phyloP scores from a whole-genome alignment of 192 early-diverging fungal species.

The Haplosporangium gracile region DNA sequence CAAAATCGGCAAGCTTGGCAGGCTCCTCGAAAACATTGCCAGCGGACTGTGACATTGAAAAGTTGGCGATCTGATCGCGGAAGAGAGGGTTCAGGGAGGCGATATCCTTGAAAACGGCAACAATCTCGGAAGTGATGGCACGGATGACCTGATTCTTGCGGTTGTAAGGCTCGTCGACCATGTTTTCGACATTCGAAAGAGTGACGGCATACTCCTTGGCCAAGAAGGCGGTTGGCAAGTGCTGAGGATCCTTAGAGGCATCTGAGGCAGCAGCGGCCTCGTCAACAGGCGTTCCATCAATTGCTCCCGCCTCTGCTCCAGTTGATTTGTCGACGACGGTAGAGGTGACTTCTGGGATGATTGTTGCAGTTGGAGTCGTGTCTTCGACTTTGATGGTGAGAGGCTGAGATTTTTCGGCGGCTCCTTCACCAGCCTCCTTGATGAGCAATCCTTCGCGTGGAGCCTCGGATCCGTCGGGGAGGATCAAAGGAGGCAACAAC shows the following conservation, averaged over 20 bases:
- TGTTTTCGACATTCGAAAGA: slow-evolving; percentile 90
- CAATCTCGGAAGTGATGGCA: slow-evolving; percentile 94
- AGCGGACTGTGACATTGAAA: slow-evolving; percentile 95
- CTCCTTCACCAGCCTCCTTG: slow-evolving; percentile 39
- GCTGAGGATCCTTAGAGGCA: slow-evolving; percentile 11
- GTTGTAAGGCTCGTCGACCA: slow-evolving; percentile 87
- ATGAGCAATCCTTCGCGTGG: slow-evolving; percentile 43
- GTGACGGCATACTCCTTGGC: slow-evolving; percentile 83
- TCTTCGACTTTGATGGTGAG: slow-evolving; percentile 32
- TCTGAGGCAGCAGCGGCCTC: slow-evolving; percentile 1
- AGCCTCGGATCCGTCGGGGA: slow-evolving; percentile 47
- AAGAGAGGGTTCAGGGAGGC: slow-evolving; percentile 94
- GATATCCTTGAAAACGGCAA: slow-evolving; percentile 97
- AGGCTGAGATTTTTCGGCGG: slow-evolving; percentile 21
- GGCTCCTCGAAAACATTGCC: slow-evolving; percentile 97
- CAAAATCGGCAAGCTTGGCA: slow-evolving; percentile 96
- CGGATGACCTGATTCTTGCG: slow-evolving; percentile 88
- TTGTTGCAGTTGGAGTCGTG: slow-evolving; percentile 10
- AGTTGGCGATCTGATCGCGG: slow-evolving; percentile 98
- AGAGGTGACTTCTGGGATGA: neutral
- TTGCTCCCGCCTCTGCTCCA: slow-evolving; percentile 18
- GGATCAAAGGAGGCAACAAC: slow-evolving; percentile 65
- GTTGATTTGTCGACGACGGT: slow-evolving; percentile 8
- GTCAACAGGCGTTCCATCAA: slow-evolving; percentile 34
- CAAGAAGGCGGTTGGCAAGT: slow-evolving; percentile 59